Evolutionary conservation across 495 filamentous ascomycete genomes (phyloP).

Genomic region (Chaetomidium leptoderma): DNA sequence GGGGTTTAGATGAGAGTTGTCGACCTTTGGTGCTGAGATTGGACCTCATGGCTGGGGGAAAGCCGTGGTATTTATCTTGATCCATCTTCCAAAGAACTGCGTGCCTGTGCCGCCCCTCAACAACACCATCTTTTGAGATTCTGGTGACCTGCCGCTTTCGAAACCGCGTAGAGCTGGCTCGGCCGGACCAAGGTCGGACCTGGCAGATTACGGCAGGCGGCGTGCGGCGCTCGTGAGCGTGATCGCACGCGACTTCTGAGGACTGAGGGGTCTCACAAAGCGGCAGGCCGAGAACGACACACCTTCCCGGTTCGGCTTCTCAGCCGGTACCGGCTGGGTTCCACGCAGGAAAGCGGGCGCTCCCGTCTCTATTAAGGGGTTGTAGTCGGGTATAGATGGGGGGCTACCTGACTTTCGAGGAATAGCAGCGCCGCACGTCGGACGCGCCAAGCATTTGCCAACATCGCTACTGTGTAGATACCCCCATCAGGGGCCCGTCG

Average conservation of each 20-base stretch:
- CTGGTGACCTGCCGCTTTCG: slow-evolving; percentile 10
- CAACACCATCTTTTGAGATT: not conserved
- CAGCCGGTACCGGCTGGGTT: slow-evolving; percentile 14
- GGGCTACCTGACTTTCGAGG: slow-evolving; percentile 18
- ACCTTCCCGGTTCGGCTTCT: slow-evolving; percentile 30
- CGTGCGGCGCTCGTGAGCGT: not conserved
- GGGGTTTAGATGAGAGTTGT: slow-evolving; percentile 6
- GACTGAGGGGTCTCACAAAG: slow-evolving; percentile 3
- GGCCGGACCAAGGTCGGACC: not conserved
- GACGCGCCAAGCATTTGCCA: slow-evolving; percentile 13
- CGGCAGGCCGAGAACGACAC: slow-evolving; percentile 17
- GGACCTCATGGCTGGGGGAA: not conserved
- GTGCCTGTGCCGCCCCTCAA: not conserved
- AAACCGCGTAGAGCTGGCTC: not conserved
- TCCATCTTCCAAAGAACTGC: not conserved
- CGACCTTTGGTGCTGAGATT: slow-evolving; percentile 9
- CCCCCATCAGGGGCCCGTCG: too few species aligned
- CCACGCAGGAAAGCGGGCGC: slow-evolving; percentile 19
- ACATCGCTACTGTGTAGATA: not conserved
- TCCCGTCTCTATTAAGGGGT: slow-evolving; percentile 15
- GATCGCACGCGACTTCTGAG: not conserved
- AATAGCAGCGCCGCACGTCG: slow-evolving; percentile 9
- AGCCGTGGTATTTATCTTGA: slow-evolving; percentile 16
- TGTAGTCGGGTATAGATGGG: not conserved
- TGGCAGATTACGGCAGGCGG: not conserved